phyloP scores from a whole-genome alignment of 2,329 filamentous ascomycete genomes.

The Hypoxylon sp. region DNA sequence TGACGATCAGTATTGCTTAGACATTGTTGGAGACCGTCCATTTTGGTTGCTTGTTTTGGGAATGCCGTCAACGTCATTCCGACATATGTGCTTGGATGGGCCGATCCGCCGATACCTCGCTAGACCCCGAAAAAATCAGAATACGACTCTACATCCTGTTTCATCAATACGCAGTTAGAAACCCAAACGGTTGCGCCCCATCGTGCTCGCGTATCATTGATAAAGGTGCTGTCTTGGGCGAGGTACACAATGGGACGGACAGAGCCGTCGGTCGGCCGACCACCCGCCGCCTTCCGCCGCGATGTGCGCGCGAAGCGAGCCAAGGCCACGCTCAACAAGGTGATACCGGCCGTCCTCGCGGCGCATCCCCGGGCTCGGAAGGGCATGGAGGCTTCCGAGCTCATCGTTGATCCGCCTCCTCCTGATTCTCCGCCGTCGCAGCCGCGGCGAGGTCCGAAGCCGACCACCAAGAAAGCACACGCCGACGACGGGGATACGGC shows the following conservation, averaged over 20 bases:
- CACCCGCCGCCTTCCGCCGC: conserved; percentile 43
- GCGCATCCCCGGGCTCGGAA: conserved; percentile 62
- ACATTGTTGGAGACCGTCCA: no score
- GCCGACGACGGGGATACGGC: background rate
- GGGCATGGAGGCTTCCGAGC: conserved; percentile 60
- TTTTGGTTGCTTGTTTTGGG: no score
- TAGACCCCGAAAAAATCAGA: background rate
- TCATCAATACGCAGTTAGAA: background rate
- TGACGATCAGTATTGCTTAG: no score
- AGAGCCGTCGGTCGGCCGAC: conserved; percentile 42
- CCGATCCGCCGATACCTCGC: no score
- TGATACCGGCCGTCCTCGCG: conserved; percentile 63
- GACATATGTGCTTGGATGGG: background rate
- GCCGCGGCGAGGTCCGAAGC: background rate
- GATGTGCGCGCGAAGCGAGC: conserved; percentile 59
- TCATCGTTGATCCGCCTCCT: conserved; percentile 50
- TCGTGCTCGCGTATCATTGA: background rate
- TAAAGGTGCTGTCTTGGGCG: background rate
- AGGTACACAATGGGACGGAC: conserved; percentile 41
- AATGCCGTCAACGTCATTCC: background rate
- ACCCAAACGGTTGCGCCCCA: background rate
- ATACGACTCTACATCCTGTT: background rate
- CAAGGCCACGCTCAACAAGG: conserved; percentile 64
- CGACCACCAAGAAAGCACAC: background rate
- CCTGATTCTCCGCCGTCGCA: background rate